Evolutionary conservation across 768 basidiomycete species (phyloP), one percentile per base, ranked within the genome.

Genomic region (Russula abietina): DNA sequence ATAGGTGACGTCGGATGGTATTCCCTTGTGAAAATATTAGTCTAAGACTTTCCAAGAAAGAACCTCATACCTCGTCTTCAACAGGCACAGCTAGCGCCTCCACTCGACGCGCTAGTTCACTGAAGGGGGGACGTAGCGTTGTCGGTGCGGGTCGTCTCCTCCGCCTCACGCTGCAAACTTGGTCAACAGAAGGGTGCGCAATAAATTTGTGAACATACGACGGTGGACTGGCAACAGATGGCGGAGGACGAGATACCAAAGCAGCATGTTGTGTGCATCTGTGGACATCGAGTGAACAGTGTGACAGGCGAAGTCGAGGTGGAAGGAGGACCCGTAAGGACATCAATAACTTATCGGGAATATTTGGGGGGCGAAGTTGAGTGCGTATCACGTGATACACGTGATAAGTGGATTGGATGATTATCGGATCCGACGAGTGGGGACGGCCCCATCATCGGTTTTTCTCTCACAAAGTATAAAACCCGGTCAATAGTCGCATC

Each of bases 1-100:
- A 65, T 74, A 74, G 4, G 38, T 33, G 19, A 17, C 8, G 30
- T 59, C 38, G 45, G 52, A 26, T 41, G 62, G 17, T 14, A 36
- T 33, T 26, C 38, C 53, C 64, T 55, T 54, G 16, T 11, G 16
- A 30, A 39, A 38, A 16, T 5, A 46, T 50, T 28, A 57, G 57
- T 26, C 12, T 46, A 17, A 1, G 30, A 32, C 32, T 2, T 14
- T 17, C 4, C 11, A 32, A 24, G 26, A 26, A 39, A 28, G 11
- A 8, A 22, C 19, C 28, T 61, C 52, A 17, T 51, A 55, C 57
- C 49, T 59, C 24, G 19, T 56, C 33, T 30, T 57, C 38, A 7
- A 33, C 4, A 11, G 39, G 17, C 26, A 66, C 48, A 4, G 52
- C 51, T 7, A 67, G 41, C 10, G 67, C 67, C 30, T 67, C 60